A percentile compares a stretch with the other conserved stretches of the same genome.
Conservation (phyloP, 2,329 filamentous ascomycete genomes). For the Colletotrichum kahawae region DNA sequence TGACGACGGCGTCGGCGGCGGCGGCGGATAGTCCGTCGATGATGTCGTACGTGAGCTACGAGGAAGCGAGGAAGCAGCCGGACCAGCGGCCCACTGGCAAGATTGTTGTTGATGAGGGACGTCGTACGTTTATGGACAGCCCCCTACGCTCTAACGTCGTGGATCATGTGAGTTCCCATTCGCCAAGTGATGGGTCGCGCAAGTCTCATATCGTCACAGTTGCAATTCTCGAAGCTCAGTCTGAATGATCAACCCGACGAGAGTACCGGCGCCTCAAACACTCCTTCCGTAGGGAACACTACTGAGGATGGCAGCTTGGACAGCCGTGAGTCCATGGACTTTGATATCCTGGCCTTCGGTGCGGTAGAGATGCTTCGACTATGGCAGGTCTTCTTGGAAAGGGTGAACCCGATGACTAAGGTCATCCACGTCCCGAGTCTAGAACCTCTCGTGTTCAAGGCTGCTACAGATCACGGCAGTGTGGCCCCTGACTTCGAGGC, state of each 20-base stretch:
- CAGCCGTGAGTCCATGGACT: background rate
- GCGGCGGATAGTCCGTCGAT: background rate
- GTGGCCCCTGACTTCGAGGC: conserved; percentile 48
- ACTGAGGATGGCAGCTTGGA: background rate
- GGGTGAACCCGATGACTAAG: conserved; percentile 77
- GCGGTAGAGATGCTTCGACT: conserved; percentile 51
- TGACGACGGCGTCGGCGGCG: background rate
- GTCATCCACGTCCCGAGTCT: conserved; percentile 71
- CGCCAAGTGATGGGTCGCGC: background rate
- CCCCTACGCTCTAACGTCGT: conserved; percentile 58
- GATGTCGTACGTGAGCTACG: conserved; percentile 8
- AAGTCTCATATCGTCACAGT: background rate
- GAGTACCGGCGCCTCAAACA: background rate
- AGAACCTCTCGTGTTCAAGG: conserved; percentile 33
- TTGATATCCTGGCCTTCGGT: conserved; percentile 1
- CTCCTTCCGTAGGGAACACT: background rate
- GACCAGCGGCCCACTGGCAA: conserved; percentile 39
- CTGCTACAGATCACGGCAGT: conserved; percentile 27
- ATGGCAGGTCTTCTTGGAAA: conserved; percentile 77
- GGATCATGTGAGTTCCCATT: conserved; percentile 51
- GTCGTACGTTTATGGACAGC: conserved; percentile 61
- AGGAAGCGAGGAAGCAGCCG: background rate
- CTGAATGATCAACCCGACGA: background rate
- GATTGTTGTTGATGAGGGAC: conserved; percentile 59
- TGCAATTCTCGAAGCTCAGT: background rate